phyloP scores from a whole-genome alignment of 2,329 filamentous ascomycete genomes.

The Ilyonectria sp. region DNA sequence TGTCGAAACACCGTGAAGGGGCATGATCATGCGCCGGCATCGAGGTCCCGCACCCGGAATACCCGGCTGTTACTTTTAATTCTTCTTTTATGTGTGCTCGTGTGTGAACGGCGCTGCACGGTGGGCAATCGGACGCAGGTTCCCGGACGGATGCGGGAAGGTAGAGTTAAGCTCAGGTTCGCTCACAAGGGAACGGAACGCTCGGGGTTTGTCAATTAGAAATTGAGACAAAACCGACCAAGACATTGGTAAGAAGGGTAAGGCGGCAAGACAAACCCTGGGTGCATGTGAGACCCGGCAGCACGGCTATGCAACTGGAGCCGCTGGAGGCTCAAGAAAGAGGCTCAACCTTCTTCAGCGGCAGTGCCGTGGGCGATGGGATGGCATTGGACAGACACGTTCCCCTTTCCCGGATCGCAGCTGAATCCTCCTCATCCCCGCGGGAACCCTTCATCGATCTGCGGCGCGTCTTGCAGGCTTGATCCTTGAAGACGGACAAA shows the following conservation, averaged over 20 bases:
- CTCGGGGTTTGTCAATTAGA: not conserved
- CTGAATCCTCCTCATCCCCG: not conserved
- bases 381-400: conserved; percentile 8
- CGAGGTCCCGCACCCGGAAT: conserved; percentile 12
- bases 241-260: not conserved
- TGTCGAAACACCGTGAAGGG: conserved; percentile 4
- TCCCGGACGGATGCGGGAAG: conserved; percentile 12
- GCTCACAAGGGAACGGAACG: conserved; percentile 11
- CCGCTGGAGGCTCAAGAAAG: conserved; percentile 1
- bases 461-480: conserved; percentile 11
- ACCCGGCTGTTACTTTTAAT: conserved; percentile 3
- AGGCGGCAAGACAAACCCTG: conserved; percentile 17
- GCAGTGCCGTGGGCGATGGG: not conserved
- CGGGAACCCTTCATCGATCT: conserved; percentile 18
- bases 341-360: not conserved
- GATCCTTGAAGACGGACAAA: conserved; percentile 7
- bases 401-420: not conserved
- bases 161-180: not conserved
- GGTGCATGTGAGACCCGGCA: conserved; percentile 15
- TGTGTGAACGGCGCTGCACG: not conserved
- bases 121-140: not conserved
- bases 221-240: not conserved
- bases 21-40: conserved; percentile 13
- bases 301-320: conserved; percentile 14
- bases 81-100: not conserved